Percentiles rank a stretch among this genome's conserved stretches.
Evolutionary conservation across 169 alveolate genomes (phyloP).

Genomic region (Perkinsus olseni): DNA sequence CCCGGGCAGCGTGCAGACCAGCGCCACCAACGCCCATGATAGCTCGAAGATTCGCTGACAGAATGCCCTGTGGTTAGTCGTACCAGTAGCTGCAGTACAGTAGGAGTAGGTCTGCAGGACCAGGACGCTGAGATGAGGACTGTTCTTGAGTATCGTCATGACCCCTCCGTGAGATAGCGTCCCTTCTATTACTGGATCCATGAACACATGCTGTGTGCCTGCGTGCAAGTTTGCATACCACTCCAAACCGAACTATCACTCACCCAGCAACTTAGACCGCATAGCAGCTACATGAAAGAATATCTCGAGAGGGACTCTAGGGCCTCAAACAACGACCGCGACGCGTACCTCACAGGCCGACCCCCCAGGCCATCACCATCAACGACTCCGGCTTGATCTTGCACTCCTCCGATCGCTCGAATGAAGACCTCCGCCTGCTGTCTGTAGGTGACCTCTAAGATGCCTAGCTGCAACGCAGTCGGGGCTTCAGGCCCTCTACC

Average conservation of each 20-base stretch:
- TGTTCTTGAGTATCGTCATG: not conserved
- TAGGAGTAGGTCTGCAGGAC: not conserved
- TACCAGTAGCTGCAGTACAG: not conserved
- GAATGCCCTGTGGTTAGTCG: not conserved
- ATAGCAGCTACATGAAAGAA: not conserved
- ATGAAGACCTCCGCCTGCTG: not conserved
- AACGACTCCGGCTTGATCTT: not conserved
- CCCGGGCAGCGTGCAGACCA: not conserved
- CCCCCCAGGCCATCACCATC: not conserved
- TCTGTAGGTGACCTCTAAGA: not conserved
- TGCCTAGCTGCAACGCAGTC: not conserved
- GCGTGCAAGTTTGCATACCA: not conserved
- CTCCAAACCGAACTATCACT: not conserved
- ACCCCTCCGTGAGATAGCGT: not conserved
- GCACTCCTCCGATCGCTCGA: not conserved
- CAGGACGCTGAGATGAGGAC: not conserved
- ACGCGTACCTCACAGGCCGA: not conserved
- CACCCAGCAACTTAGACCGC: not conserved
- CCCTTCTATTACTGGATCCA: not conserved
- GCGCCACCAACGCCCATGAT: not conserved
- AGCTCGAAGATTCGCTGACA: not conserved
- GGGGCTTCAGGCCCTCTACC: not conserved
- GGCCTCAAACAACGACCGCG: not conserved
- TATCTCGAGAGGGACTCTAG: not conserved
- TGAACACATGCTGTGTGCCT: not conserved